Evolutionary conservation across 768 basidiomycete species (phyloP).

Genomic region (Hygrophorus russula): DNA sequence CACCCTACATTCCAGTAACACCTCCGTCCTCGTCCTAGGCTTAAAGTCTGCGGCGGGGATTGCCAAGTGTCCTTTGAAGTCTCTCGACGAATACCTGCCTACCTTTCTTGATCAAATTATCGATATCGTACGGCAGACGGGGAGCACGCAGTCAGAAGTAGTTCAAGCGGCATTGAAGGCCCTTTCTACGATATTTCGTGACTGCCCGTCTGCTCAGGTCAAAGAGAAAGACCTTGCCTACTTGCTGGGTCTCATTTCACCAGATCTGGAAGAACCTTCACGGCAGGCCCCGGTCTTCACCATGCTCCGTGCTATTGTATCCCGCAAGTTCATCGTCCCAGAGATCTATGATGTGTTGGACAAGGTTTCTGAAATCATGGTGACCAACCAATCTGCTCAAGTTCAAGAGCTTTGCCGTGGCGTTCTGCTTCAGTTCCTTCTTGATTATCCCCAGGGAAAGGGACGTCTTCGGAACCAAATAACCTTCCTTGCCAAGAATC

Average conservation of each 20-base stretch:
- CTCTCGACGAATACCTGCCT: conserved; percentile 63
- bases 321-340: conserved; percentile 84
- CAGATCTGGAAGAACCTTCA: conserved; percentile 83
- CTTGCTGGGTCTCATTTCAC: conserved; percentile 74
- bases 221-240: conserved; percentile 85
- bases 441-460: conserved; percentile 96
- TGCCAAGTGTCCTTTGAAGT: conserved; percentile 72
- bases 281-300: conserved; percentile 83
- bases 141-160: conserved; percentile 83
- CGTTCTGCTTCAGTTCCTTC: conserved; percentile 83
- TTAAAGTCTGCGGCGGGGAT: conserved; percentile 75
- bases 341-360: conserved; percentile 99
- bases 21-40: conserved; percentile 62
- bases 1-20: conserved; percentile 76
- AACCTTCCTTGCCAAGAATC: conserved; percentile 84
- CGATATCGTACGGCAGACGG: conserved; percentile 68
- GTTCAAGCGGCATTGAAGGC: conserved; percentile 84
- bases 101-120: conserved; percentile 79
- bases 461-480: conserved; percentile 82
- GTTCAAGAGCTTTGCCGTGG: conserved; percentile 89
- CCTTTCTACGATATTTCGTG: conserved; percentile 82
- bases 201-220: conserved; percentile 67
- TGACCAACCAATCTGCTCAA: conserved; percentile 83
- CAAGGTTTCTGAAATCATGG: conserved; percentile 80
- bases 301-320: conserved; percentile 82